Conservation (phyloP, 306 rosid species). For the Senna siamea region DNA sequence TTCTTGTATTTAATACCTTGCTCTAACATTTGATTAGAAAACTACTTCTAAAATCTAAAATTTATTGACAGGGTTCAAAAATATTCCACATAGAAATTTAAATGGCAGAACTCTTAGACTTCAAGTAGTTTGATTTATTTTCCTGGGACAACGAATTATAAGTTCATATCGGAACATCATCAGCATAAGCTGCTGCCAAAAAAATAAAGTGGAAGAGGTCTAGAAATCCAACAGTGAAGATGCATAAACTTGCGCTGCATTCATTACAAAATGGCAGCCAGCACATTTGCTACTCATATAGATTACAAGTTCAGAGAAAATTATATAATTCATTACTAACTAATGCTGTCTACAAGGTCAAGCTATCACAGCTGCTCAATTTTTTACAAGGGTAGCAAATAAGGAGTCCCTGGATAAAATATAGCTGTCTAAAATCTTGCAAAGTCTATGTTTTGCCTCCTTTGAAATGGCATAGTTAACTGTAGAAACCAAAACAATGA, state of each 20-base stretch:
- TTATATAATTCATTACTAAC: neutral
- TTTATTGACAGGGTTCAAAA: too few species aligned
- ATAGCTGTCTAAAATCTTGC: too few species aligned
- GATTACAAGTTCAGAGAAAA: neutral
- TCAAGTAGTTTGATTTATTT: too few species aligned
- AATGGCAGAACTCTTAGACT: too few species aligned
- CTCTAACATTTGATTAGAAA: too few species aligned
- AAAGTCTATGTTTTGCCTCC: neutral
- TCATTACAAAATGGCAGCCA: neutral
- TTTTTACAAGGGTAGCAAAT: too few species aligned
- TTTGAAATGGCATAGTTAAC: conserved; percentile 11
- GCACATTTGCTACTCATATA: neutral
- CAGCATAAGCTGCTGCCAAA: neutral
- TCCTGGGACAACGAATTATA: too few species aligned
- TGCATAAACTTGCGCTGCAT: neutral
- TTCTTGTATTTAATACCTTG: neutral
- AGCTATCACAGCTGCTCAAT: too few species aligned
- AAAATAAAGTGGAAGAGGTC: neutral
- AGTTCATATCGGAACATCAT: neutral
- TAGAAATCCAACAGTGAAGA: neutral
- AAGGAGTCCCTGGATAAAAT: too few species aligned
- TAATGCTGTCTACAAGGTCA: too few species aligned
- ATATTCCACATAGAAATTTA: conserved; percentile 16
- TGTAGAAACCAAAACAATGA: neutral
- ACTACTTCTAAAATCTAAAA: too few species aligned